Evolutionary conservation across 495 filamentous ascomycete genomes (phyloP).

Genomic region (Penicillium goetzii): DNA sequence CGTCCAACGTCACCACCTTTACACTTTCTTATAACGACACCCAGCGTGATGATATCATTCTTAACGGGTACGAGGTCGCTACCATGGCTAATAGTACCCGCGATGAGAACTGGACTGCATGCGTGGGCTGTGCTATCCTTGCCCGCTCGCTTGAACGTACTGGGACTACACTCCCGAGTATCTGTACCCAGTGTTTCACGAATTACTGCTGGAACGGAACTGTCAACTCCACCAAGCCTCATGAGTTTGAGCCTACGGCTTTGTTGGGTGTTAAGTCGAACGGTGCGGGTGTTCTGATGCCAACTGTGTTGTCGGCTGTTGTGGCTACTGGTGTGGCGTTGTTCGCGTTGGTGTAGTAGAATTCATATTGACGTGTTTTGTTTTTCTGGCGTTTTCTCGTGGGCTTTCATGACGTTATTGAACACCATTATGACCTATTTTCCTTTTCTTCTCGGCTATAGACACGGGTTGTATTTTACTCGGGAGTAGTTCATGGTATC

Average conservation of each 20-base stretch:
- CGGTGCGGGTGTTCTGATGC: constrained; percentile 3
- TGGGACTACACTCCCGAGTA: constrained; percentile 61
- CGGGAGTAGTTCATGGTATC: not conserved
- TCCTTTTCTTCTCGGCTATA: not conserved
- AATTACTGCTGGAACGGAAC: constrained; percentile 75
- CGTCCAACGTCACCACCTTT: constrained; percentile 78
- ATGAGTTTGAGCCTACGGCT: constrained; percentile 35
- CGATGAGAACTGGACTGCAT: constrained; percentile 73
- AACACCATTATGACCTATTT: not conserved
- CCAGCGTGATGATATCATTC: constrained; percentile 74
- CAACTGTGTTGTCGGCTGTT: not conserved
- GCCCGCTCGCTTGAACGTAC: constrained; percentile 71
- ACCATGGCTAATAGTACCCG: constrained; percentile 79
- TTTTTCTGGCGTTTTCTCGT: not conserved
- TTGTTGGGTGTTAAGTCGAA: constrained; percentile 24
- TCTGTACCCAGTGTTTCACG: constrained; percentile 74
- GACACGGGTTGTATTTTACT: not conserved
- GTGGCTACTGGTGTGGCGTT: not conserved
- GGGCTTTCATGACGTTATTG: constrained; percentile 4
- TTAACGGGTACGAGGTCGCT: constrained; percentile 80
- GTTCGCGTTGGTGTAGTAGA: not conserved
- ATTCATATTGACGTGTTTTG: not conserved
- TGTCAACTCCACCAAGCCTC: constrained; percentile 36
- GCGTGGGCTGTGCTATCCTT: constrained; percentile 90
- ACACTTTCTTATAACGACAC: constrained; percentile 59